Conservation (phyloP, 1,139 yeast genomes). For the Blastobotrys petasosporus region DNA sequence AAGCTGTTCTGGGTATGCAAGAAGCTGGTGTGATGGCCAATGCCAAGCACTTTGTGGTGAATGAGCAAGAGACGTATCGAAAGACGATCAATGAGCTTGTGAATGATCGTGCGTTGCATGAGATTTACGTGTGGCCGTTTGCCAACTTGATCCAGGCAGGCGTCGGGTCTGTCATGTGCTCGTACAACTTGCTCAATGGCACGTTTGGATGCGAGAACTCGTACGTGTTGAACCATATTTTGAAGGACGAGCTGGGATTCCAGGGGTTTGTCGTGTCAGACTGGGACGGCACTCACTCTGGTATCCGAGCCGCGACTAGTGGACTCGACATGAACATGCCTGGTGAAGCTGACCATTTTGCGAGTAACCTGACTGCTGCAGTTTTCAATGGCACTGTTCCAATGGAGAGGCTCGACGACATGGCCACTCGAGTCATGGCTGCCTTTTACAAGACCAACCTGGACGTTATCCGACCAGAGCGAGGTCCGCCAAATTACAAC, state of each 20-base stretch:
- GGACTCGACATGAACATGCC: conserved; percentile 70
- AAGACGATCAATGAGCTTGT: conserved; percentile 37
- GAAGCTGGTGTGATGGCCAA: conserved; percentile 52
- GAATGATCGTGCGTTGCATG: conserved; percentile 57
- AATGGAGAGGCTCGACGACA: conserved; percentile 52
- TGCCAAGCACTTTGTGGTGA: conserved; percentile 51
- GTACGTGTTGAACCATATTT: conserved; percentile 46
- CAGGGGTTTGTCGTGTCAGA: conserved; percentile 64
- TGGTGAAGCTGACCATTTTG: conserved; percentile 52
- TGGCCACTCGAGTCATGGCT: conserved; percentile 56
- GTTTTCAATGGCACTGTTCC: conserved; percentile 53
- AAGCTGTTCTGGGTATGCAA: conserved; percentile 52
- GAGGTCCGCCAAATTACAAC: conserved; percentile 47
- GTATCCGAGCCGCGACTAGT: conserved; percentile 50
- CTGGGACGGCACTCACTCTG: conserved; percentile 56
- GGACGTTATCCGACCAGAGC: conserved; percentile 22
- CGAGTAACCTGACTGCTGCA: conserved; percentile 50
- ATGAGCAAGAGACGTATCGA: conserved; percentile 49
- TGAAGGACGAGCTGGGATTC: conserved; percentile 59
- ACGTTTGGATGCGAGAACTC: conserved; percentile 59
- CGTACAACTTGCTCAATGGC: conserved; percentile 54
- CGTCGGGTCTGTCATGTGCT: conserved; percentile 60
- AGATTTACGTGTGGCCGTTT: conserved; percentile 59
- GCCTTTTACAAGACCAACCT: conserved; percentile 42
- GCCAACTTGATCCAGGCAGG: conserved; percentile 58